Base-by-base conservation (phyloP, 164 flowering plant species). In the Magnolia changhungtana region DNA sequence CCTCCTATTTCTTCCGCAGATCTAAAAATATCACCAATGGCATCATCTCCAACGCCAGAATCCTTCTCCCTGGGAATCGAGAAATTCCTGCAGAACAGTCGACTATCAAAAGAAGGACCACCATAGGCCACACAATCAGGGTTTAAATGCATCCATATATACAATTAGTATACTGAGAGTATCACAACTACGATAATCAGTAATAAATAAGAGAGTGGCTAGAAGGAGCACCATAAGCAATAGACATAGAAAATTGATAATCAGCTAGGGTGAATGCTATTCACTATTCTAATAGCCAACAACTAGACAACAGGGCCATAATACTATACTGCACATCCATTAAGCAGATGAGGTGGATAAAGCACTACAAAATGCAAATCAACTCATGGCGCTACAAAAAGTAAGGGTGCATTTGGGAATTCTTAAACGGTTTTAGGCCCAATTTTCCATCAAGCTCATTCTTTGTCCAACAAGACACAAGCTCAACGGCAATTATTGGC, bases 1-100 rank as follows among this genome's bases (percentile, higher is more conserved):
- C 87, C 87, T 80, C 87, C 84, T 50, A 77, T 61, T 75, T 74
- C 87, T 74, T 88, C 84, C 71, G 70, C 75, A 74, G 58, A 37
- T 78, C 68, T 82, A 45, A 61, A 74, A 31, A 52, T 65, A 78
- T 73, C 76, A 50, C 61, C 63, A 14, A n/a, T 29, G 20, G 69
- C 67, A 37, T 37, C 45, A 76, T 23, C 66, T 29, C 69, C 78
- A n/a, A 20, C 73, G 74, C 71, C 77, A 71, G 20, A 80, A 77
- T 72, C 85, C 59, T 80, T 81, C 45, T 78, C 81, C 50, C 50
- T 67, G 65, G 74, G 72, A 49, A 19, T 64, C 31, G 55, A 24
- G 37, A 81, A 77, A 76, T 77, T 78, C 81, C 87, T 82, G 86
- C 59, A 81, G 69, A 67, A 78, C 29, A 61, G 3, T 67, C 75